phyloP scores from a whole-genome alignment of 345 rosid genomes.

The Jatropha curcas region DNA sequence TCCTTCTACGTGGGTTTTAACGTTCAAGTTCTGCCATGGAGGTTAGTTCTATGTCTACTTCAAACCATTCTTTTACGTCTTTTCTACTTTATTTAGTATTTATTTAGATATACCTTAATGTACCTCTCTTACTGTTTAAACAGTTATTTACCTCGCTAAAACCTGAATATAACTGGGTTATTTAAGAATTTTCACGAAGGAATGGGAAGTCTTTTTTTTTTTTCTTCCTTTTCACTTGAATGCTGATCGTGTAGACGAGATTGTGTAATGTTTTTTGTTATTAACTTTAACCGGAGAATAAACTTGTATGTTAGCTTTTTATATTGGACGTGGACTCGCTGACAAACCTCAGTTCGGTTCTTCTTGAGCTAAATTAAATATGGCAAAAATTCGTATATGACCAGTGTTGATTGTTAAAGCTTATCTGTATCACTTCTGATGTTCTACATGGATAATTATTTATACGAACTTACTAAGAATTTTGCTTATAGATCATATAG shows the following conservation, averaged over 20 bases:
- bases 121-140: conserved; percentile 1
- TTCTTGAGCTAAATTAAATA: neutral
- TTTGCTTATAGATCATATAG: neutral
- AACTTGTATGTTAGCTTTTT: neutral
- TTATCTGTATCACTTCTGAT: neutral
- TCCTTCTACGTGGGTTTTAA: conserved; percentile 46
- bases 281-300: neutral
- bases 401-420: neutral
- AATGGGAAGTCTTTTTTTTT: conserved; percentile 13
- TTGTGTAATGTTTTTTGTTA: neutral
- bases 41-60: conserved; percentile 25
- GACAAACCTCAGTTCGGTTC: neutral
- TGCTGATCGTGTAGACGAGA: conserved; percentile 18
- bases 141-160: neutral
- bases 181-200: conserved; percentile 19
- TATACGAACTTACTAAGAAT: neutral
- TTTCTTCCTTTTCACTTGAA: conserved; percentile 16
- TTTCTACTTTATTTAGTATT: neutral
- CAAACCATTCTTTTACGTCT: neutral
- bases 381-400: neutral
- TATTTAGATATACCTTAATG: conserved; percentile 11
- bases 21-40: conserved; percentile 45
- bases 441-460: neutral
- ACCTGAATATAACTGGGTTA: conserved; percentile 8
- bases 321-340: neutral